These are phyloP conservation scores for Leccinum disarticulatum DNA, from an alignment of 768 basidiomycete genomes.

Conservation along the genomic window DNA sequence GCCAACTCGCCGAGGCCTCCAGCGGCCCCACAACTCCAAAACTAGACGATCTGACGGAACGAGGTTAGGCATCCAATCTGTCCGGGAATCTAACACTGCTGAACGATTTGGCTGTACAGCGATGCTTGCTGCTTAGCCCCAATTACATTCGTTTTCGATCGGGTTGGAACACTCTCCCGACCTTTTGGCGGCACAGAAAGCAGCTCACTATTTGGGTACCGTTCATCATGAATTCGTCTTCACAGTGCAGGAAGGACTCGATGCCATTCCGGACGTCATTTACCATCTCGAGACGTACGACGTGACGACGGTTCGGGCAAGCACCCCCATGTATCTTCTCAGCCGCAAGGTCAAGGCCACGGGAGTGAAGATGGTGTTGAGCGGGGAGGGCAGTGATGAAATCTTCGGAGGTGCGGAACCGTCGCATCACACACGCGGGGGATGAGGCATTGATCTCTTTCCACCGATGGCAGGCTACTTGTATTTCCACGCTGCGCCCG, in stretches of 20 bases:
- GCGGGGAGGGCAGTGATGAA: conserved; percentile 97
- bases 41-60: conserved; percentile 45
- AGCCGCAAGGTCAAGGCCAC: conserved; percentile 99
- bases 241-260: conserved; percentile 96
- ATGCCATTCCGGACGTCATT: conserved; percentile 96
- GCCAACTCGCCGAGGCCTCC: conserved; percentile 49
- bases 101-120: conserved; percentile 38
- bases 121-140: conserved; percentile 87
- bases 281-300: conserved; percentile 99
- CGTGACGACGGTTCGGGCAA: conserved; percentile 96
- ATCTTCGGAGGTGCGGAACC: conserved; percentile 79
- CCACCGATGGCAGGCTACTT: conserved; percentile 69
- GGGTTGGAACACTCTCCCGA: conserved; percentile 95
- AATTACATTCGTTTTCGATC: conserved; percentile 96
- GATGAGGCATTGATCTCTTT: conserved; percentile 7
- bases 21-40: conserved; percentile 62
- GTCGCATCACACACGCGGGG: neutral
- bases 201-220: conserved; percentile 90
- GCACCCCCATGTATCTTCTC: conserved; percentile 98
- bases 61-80: conserved; percentile 41
- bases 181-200: conserved; percentile 89
- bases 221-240: conserved; percentile 98
- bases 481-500: conserved; percentile 98
- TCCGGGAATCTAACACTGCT: neutral
- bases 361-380: conserved; percentile 99